phyloP scores from a whole-genome alignment of 169 alveolate species.

The Plasmodium coatneyi region DNA sequence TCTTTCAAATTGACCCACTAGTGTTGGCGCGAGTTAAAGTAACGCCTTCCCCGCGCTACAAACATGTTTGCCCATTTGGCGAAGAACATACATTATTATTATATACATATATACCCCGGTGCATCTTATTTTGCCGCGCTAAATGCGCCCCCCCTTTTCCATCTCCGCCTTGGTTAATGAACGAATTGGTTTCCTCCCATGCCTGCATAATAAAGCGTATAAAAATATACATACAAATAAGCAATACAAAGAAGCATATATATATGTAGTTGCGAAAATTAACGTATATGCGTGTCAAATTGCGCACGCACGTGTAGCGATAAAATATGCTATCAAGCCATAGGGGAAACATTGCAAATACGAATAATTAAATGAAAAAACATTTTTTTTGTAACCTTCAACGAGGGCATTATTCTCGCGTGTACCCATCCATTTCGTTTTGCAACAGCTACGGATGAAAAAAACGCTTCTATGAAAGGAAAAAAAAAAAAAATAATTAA shows the following conservation, averaged over 20 bases:
- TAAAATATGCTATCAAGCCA: neutral
- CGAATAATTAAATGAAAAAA: neutral
- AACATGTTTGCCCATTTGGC: neutral
- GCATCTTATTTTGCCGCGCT: neutral
- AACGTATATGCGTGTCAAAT: neutral
- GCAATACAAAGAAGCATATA: neutral
- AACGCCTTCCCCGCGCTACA: neutral
- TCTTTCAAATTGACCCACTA: neutral
- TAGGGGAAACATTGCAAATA: neutral
- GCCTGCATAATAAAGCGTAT: neutral
- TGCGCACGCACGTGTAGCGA: neutral
- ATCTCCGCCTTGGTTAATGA: neutral
- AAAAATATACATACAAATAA: neutral
- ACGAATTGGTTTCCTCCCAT: neutral
- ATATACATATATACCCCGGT: neutral
- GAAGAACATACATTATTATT: neutral
- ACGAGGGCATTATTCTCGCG: neutral
- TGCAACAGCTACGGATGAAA: neutral
- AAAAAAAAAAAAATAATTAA: neutral
- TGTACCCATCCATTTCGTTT: neutral
- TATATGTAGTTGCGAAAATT: neutral
- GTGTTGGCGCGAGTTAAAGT: neutral
- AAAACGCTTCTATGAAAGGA: constrained; percentile 10
- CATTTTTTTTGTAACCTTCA: neutral
- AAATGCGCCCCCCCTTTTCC: neutral